phyloP scores from a whole-genome alignment of 2,329 filamentous ascomycete species.

The Catunica adiposa region DNA sequence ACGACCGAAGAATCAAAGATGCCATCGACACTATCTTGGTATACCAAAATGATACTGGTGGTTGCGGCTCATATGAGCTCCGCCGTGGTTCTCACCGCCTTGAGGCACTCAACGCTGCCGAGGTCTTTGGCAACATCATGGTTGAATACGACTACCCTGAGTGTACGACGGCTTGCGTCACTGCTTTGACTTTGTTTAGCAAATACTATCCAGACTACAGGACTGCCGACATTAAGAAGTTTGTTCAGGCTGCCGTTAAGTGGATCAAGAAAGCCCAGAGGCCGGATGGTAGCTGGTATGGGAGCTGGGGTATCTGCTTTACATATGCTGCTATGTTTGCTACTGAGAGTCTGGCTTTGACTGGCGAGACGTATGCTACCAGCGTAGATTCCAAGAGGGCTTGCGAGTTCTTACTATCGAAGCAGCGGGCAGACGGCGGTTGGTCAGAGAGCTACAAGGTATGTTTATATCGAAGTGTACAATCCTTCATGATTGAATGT shows the following conservation, averaged over 20 bases:
- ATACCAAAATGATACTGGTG: slow-evolving; percentile 76
- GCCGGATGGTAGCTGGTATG: slow-evolving; percentile 87
- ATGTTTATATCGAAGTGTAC: slow-evolving; percentile 18
- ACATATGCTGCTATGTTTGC: slow-evolving; percentile 97
- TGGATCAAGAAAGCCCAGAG: slow-evolving; percentile 73
- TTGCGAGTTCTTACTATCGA: slow-evolving; percentile 71
- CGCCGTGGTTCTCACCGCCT: slow-evolving; percentile 61
- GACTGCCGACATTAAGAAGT: slow-evolving; percentile 51
- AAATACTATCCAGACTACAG: slow-evolving; percentile 71
- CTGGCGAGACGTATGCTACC: slow-evolving; percentile 67
- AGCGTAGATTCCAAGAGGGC: slow-evolving; percentile 54
- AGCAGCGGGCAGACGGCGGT: slow-evolving; percentile 76
- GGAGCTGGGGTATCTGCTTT: slow-evolving; percentile 95
- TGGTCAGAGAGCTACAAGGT: slow-evolving; percentile 91
- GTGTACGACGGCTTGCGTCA: slow-evolving; percentile 90
- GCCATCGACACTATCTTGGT: slow-evolving; percentile 80
- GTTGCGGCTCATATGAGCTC: slow-evolving; percentile 79
- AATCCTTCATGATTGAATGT: not conserved
- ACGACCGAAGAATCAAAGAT: slow-evolving; percentile 65
- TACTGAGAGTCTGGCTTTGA: slow-evolving; percentile 64
- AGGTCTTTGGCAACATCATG: slow-evolving; percentile 96
- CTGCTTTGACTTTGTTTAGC: slow-evolving; percentile 66
- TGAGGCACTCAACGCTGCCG: slow-evolving; percentile 82
- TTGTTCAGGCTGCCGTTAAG: slow-evolving; percentile 55
- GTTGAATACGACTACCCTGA: slow-evolving; percentile 97